These are phyloP conservation scores for Crucibulum laeve DNA, from an alignment of 768 basidiomycete genomes.

Conservation along the genomic window DNA sequence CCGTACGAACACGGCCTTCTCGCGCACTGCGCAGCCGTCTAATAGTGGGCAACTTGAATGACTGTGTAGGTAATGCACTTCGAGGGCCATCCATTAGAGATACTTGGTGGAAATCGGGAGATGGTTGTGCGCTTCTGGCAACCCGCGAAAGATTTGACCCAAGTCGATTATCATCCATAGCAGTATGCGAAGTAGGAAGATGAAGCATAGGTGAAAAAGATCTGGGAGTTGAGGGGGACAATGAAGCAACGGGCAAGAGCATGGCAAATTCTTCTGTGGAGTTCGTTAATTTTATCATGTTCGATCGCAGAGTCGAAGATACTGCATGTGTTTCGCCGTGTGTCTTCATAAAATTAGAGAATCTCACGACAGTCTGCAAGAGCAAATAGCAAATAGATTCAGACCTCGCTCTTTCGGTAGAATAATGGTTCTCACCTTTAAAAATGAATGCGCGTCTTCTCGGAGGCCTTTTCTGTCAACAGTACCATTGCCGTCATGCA, in stretches of 20 bases:
- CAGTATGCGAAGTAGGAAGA: conserved; percentile 15
- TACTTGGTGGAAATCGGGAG: conserved; percentile 33
- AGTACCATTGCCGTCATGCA: conserved; percentile 52
- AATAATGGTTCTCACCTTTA: conserved; percentile 55
- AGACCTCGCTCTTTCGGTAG: background rate
- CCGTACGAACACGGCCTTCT: conserved; percentile 1
- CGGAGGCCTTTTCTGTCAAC: conserved; percentile 60
- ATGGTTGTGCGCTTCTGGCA: conserved; percentile 52
- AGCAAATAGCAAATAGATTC: conserved; percentile 3
- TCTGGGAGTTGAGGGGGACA: conserved; percentile 54
- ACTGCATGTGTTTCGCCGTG: conserved; percentile 55
- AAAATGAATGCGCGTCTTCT: conserved; percentile 76
- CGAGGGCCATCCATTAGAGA: conserved; percentile 40
- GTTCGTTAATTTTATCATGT: conserved; percentile 75
- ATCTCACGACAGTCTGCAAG: conserved; percentile 64
- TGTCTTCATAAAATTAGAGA: conserved; percentile 71
- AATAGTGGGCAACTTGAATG: conserved; percentile 4
- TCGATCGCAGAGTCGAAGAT: conserved; percentile 53
- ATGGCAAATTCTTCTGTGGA: conserved; percentile 86
- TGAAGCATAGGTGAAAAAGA: conserved; percentile 58
- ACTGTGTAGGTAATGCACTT: conserved; percentile 44
- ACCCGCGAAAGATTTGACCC: conserved; percentile 50
- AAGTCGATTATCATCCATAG: conserved; percentile 41
- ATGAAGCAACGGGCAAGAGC: conserved; percentile 80
- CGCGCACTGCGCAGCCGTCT: conserved; percentile 5